phyloP scores from a whole-genome alignment of 768 basidiomycete species.

The Termitomyces sp. region DNA sequence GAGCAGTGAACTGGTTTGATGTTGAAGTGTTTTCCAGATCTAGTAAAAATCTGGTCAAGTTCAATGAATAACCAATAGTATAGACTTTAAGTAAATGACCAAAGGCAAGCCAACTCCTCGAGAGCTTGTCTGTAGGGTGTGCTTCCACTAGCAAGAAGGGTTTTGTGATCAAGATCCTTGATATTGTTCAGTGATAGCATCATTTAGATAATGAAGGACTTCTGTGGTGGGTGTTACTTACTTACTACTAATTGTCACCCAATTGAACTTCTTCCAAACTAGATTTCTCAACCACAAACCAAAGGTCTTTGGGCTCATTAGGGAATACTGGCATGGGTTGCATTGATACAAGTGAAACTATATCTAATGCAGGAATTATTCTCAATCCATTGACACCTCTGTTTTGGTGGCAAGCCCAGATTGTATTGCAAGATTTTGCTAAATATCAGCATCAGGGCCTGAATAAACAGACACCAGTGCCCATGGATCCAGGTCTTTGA shows the following conservation, averaged over 20 bases:
- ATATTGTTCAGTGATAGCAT: too few species aligned
- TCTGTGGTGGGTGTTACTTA: too few species aligned
- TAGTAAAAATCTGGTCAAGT: too few species aligned
- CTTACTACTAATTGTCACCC: neutral
- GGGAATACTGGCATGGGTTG: neutral
- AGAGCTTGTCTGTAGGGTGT: too few species aligned
- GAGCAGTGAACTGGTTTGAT: too few species aligned
- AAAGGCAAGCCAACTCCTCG: too few species aligned
- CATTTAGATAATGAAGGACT: too few species aligned
- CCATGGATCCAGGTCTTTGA: neutral
- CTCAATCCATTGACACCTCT: neutral
- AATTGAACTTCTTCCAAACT: neutral
- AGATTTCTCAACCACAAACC: neutral
- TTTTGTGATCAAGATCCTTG: too few species aligned
- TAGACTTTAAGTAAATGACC: too few species aligned
- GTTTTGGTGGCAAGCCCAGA: neutral
- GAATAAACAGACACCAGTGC: neutral
- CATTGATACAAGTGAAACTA: neutral
- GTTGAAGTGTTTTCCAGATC: too few species aligned
- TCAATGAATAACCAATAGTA: too few species aligned
- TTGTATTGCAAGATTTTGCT: neutral
- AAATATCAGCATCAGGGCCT: neutral
- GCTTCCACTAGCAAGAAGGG: too few species aligned
- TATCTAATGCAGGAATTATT: neutral
- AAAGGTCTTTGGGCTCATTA: neutral